A percentile compares a stretch with the other conserved stretches of the same genome.
Conservation (phyloP, 176 grass and related monocot species). For the Avena atlantica region DNA sequence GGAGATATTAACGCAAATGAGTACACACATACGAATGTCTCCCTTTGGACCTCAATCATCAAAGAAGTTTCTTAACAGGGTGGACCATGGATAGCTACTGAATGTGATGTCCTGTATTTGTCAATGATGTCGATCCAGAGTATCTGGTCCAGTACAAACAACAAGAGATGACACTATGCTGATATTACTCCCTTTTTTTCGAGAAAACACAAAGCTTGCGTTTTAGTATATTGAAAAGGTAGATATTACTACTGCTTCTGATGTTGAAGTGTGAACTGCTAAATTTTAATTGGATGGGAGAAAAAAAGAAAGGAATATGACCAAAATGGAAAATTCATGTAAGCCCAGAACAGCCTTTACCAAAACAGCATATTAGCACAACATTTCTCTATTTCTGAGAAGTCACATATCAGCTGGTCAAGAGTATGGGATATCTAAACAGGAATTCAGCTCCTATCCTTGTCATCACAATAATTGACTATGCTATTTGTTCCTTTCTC, state of each 20-base stretch:
- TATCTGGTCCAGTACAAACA: neutral
- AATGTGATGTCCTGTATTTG: neutral
- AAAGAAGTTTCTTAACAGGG: neutral
- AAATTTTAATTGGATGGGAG: neutral
- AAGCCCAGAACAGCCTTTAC: neutral
- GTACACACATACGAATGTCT: neutral
- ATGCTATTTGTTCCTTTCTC: neutral
- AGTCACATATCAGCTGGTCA: neutral
- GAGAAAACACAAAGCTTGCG: too few species aligned
- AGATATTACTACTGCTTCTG: neutral
- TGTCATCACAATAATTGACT: conserved; percentile 1
- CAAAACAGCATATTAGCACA: neutral
- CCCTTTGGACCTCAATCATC: neutral
- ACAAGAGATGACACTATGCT: neutral
- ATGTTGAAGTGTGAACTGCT: neutral
- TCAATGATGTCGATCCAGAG: neutral
- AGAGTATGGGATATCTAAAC: neutral
- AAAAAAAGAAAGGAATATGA: neutral
- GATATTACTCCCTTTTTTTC: neutral
- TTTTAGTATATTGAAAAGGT: too few species aligned
- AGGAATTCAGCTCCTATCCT: neutral
- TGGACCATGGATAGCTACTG: neutral
- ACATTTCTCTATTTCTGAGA: neutral
- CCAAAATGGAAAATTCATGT: neutral
- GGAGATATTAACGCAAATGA: neutral